Percentiles rank a stretch among this genome's conserved stretches.
These are phyloP conservation scores for Sonneratia caseolaris DNA, from an alignment of 345 rosid genomes.

Conservation along the genomic window DNA sequence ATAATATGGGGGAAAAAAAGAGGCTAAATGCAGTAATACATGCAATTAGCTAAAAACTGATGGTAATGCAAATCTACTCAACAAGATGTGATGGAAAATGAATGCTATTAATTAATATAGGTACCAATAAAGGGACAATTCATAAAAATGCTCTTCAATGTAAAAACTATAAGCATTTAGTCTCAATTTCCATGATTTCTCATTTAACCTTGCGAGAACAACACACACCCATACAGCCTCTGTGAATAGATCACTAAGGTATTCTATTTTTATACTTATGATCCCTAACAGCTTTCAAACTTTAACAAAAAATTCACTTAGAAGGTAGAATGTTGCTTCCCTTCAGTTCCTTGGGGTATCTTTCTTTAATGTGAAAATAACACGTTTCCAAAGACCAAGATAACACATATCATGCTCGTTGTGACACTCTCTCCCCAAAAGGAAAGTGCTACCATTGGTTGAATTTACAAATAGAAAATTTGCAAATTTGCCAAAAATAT, in stretches of 20 bases:
- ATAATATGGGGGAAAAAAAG: neutral
- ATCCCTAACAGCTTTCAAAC: neutral
- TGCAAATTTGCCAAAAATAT: too few species aligned
- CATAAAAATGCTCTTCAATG: neutral
- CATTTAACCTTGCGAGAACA: neutral
- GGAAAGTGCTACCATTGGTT: too few species aligned
- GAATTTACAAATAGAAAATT: too few species aligned
- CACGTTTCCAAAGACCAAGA: neutral
- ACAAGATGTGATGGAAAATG: neutral
- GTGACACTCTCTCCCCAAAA: too few species aligned
- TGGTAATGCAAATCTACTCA: neutral
- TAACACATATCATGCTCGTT: neutral
- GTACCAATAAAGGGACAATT: neutral
- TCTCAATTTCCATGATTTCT: neutral
- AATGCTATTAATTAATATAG: too few species aligned
- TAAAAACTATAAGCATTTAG: neutral
- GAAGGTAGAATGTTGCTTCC: neutral
- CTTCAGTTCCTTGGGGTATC: neutral
- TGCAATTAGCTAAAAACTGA: neutral
- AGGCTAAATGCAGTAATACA: neutral
- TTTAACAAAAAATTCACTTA: neutral
- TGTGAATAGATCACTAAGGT: neutral
- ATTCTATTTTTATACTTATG: neutral
- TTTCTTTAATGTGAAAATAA: neutral
- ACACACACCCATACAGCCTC: too few species aligned